Percentiles rank a stretch among this genome's conserved stretches.
phyloP scores from a whole-genome alignment of 805 yeast genomes.

The Metschnikowia similis region DNA sequence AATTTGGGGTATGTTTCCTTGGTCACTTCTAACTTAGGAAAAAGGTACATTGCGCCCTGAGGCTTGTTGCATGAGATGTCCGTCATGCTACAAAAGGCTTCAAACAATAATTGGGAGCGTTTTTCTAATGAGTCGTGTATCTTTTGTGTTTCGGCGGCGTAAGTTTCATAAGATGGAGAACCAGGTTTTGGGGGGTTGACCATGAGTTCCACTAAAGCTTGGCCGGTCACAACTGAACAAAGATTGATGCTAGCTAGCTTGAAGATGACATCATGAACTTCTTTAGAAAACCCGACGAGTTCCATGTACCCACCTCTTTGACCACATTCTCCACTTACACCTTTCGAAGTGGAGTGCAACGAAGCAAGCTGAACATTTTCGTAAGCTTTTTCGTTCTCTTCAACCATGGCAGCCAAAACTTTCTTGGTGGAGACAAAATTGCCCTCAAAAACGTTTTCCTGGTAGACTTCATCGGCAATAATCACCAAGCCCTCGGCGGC shows the following conservation, averaged over 20 bases:
- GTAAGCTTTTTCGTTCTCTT: slow-evolving; percentile 49
- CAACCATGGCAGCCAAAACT: slow-evolving; percentile 63
- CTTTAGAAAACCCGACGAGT: slow-evolving; percentile 70
- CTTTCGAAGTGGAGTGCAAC: slow-evolving; percentile 95
- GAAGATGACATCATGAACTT: slow-evolving; percentile 64
- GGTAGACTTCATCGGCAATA: slow-evolving; percentile 97
- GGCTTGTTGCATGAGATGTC: slow-evolving; percentile 87
- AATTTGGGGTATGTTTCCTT: slow-evolving; percentile 46
- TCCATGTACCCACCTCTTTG: slow-evolving; percentile 99
- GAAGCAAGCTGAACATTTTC: slow-evolving; percentile 84
- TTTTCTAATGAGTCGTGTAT: slow-evolving; percentile 59
- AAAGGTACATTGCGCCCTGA: slow-evolving; percentile 96
- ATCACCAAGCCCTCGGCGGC: slow-evolving; percentile 81
- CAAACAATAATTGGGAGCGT: slow-evolving; percentile 62
- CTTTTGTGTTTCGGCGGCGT: slow-evolving; percentile 53
- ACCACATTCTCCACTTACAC: slow-evolving; percentile 98
- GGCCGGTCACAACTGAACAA: slow-evolving; percentile 95
- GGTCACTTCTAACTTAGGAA: slow-evolving; percentile 72
- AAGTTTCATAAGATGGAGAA: slow-evolving; percentile 67
- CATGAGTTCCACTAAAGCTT: slow-evolving; percentile 89
- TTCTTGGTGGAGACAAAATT: slow-evolving; percentile 82
- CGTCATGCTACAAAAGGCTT: slow-evolving; percentile 71
- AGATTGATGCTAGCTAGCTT: slow-evolving; percentile 88
- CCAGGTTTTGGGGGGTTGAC: slow-evolving; percentile 83
- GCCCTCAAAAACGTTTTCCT: slow-evolving; percentile 82